These are phyloP conservation scores for Eimeria maxima DNA, from an alignment of 169 alveolate species.

Conservation along the genomic window DNA sequence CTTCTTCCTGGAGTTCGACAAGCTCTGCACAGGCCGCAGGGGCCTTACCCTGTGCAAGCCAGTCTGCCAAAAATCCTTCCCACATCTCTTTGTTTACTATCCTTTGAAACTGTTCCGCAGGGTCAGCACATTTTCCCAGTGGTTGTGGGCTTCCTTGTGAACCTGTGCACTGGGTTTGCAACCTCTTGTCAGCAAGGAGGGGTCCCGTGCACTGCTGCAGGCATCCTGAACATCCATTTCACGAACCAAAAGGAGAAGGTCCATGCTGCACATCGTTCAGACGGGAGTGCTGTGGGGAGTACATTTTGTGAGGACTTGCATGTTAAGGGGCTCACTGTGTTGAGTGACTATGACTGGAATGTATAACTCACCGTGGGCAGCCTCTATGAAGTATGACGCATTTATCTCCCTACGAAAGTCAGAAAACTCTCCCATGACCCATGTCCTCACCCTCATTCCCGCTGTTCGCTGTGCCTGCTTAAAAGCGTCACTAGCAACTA, in stretches of 20 bases:
- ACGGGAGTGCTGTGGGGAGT: background rate
- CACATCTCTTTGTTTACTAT: background rate
- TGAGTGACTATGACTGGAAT: background rate
- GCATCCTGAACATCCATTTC: background rate
- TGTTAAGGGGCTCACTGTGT: background rate
- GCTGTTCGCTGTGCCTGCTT: background rate
- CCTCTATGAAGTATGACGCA: constrained; percentile 40
- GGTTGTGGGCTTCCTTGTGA: constrained; percentile 45
- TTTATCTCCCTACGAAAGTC: constrained; percentile 54
- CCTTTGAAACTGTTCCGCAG: constrained; percentile 56
- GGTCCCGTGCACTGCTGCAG: constrained; percentile 35
- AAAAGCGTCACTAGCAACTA: background rate
- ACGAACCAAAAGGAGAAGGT: background rate
- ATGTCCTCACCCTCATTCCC: constrained; percentile 14
- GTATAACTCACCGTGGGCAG: constrained; percentile 40
- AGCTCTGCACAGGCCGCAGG: constrained; percentile 31
- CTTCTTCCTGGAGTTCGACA: constrained; percentile 42
- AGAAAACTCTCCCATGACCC: constrained; percentile 10
- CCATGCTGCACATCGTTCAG: background rate
- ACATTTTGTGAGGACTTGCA: background rate
- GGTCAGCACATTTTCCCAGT: constrained; percentile 68
- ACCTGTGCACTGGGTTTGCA: constrained; percentile 58
- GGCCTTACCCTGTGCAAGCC: constrained; percentile 60
- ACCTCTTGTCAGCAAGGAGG: constrained; percentile 38
- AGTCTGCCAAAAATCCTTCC: background rate